A percentile compares a stretch with the other conserved stretches of the same genome.
These are phyloP conservation scores for Penicillium ucsense DNA, from an alignment of 495 filamentous ascomycete species.

Conservation along the genomic window DNA sequence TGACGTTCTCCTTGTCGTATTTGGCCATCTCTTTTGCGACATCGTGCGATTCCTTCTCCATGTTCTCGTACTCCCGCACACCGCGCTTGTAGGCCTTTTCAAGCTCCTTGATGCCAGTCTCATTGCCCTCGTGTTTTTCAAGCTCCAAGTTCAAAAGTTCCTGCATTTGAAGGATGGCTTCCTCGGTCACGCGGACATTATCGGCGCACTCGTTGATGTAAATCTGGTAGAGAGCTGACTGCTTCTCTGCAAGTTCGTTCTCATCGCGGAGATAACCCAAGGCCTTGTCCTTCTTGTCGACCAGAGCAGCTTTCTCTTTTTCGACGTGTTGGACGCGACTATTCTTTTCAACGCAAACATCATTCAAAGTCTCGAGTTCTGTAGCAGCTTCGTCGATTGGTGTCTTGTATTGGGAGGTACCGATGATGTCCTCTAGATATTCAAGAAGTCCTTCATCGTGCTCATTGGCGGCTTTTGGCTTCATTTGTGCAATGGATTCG, in stretches of 20 bases:
- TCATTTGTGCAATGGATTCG: constrained; percentile 98
- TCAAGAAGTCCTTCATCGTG: constrained; percentile 94
- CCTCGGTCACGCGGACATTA: constrained; percentile 81
- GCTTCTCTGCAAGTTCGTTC: constrained; percentile 83
- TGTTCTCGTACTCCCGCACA: constrained; percentile 66
- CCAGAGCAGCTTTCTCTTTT: constrained; percentile 85
- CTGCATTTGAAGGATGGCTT: constrained; percentile 85
- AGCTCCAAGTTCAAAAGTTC: constrained; percentile 77
- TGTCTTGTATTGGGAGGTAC: constrained; percentile 93
- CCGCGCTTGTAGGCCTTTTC: constrained; percentile 78
- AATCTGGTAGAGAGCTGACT: constrained; percentile 82
- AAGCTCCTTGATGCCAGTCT: constrained; percentile 81
- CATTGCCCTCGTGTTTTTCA: constrained; percentile 83
- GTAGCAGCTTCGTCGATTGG: constrained; percentile 89
- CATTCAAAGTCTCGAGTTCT: constrained; percentile 85
- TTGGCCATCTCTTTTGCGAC: constrained; percentile 81
- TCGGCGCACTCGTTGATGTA: constrained; percentile 79
- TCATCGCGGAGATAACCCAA: constrained; percentile 81
- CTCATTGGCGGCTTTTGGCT: constrained; percentile 85
- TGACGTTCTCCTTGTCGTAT: constrained; percentile 91
- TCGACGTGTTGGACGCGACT: constrained; percentile 93
- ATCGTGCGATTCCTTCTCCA: constrained; percentile 73
- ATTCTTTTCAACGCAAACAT: constrained; percentile 89
- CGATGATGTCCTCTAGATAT: constrained; percentile 97
- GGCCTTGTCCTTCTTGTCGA: constrained; percentile 94